Conservation (phyloP, 1,284 basidiomycete genomes). For the Ceratobasidium sp. region DNA sequence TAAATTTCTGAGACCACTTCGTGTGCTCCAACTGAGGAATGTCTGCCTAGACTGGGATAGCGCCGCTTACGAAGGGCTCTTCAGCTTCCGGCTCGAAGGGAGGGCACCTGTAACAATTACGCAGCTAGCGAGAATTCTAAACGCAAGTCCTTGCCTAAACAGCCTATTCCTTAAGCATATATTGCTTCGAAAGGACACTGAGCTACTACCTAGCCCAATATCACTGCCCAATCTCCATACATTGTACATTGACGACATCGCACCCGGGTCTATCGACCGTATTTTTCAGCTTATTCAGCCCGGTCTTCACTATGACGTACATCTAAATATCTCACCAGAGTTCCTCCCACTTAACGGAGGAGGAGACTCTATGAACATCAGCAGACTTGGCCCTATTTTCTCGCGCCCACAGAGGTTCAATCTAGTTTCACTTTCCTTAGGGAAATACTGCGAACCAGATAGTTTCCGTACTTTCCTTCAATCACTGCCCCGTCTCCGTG, state of each 20-base stretch:
- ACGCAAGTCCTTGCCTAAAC: not conserved
- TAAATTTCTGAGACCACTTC: not conserved
- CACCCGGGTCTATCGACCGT: not conserved
- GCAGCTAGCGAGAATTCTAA: not conserved
- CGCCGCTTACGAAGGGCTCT: not conserved
- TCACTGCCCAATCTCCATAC: not conserved
- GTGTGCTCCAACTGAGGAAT: not conserved
- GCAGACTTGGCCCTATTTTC: not conserved
- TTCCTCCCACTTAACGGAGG: not conserved
- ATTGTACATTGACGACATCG: not conserved
- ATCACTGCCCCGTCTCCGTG: not conserved
- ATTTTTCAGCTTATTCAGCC: not conserved
- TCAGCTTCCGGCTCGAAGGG: not conserved
- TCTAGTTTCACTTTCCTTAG: not conserved
- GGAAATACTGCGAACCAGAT: not conserved
- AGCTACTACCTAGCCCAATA: not conserved
- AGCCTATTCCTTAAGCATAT: not conserved
- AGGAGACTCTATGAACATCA: not conserved
- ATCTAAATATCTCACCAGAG: not conserved
- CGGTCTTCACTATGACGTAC: not conserved
- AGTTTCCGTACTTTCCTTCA: not conserved
- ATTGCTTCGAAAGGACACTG: not conserved
- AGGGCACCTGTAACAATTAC: no score
- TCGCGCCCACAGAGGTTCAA: not conserved
- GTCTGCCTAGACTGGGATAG: not conserved